Evolutionary conservation across 305 asterid genomes (phyloP).

Genomic region (Fraxinus velutina): DNA sequence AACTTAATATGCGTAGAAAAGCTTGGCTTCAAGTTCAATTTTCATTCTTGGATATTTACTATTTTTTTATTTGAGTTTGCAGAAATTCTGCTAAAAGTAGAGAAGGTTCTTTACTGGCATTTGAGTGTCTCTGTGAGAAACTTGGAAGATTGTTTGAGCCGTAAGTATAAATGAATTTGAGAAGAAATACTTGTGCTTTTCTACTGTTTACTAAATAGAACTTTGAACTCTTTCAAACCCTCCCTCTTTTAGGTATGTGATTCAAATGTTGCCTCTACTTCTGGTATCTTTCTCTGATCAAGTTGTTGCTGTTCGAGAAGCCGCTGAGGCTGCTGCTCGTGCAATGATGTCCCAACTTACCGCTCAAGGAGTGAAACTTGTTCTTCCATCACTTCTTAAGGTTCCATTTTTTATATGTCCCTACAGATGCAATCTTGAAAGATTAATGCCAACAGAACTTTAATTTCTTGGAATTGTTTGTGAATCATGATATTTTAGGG

Average conservation of each 20-base stretch:
- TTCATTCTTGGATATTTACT: not conserved
- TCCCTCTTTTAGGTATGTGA: conserved; percentile 67
- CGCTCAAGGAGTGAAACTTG: conserved; percentile 96
- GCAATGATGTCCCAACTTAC: conserved; percentile 99
- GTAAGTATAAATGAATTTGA: conserved; percentile 45
- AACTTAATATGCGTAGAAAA: not conserved
- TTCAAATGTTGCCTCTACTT: conserved; percentile 87
- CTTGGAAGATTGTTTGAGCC: conserved; percentile 98
- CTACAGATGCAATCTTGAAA: conserved; percentile 12
- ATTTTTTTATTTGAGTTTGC: conserved; percentile 26
- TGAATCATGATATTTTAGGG: conserved; percentile 7
- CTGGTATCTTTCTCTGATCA: conserved; percentile 92
- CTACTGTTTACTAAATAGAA: conserved; percentile 9
- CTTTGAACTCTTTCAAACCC: not conserved
- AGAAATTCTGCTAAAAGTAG: conserved; percentile 92
- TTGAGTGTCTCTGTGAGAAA: conserved; percentile 94
- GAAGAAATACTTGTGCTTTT: conserved; percentile 18
- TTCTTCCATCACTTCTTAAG: conserved; percentile 97
- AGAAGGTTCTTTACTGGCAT: conserved; percentile 94
- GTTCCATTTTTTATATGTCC: conserved; percentile 33
- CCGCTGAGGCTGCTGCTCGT: conserved; percentile 99
- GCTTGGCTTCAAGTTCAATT: not conserved
- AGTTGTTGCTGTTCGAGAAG: conserved; percentile 98
- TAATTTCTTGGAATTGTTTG: conserved; percentile 11
- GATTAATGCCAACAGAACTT: conserved; percentile 10